Base-by-base conservation (phyloP, 352 stramenopile genomes). In the Phytophthora ohioensis region DNA sequence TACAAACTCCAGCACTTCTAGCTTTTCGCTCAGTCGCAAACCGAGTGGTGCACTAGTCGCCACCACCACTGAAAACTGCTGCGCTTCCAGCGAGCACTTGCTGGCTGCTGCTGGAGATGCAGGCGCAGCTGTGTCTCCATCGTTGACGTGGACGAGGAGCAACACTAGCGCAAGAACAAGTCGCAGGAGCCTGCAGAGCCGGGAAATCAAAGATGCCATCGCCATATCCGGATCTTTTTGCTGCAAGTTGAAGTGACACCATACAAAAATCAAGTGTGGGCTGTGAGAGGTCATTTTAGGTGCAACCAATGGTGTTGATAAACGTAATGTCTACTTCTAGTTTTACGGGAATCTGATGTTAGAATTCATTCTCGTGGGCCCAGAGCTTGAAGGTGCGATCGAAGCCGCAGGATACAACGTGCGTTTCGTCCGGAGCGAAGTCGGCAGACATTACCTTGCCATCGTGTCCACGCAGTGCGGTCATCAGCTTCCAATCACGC, bases 381-480 rank as follows among this genome's bases (percentile, higher is more conserved):
- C 93, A 98, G 6, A 95, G 84, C 75, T 98, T 98, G 68, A 97
- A 97, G 7, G 93, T 98, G 41, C 92, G 88, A 53, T 98, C 93
- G 51, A 96, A 96, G 6, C 91, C 91, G 52, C 88, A 96, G 4
- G 91, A 97, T 12, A 97, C 92, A 30, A 98, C 36, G 69, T 96
- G 91, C 59, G 81, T 91, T 57, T 97, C 92, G 57, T 98, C 91
- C 9, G 81, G 81, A 30, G 96, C 82, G 43, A 99, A 88, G 76
- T 98, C 96, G 10, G 95, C 87, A 5, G 90, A 86, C 91, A 98
- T 99, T 30, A 99, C 88, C 74, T 99, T 98, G 52, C 96, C 96
- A 66, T 98, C 93, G 75, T 99, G 97, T 34, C 94, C 97, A 49
- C 91, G 79, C 36, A 99, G 80, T 42, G 85, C 95, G 7, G 79